Conservation (phyloP, 345 rosid species). For the Triadica sebifera region DNA sequence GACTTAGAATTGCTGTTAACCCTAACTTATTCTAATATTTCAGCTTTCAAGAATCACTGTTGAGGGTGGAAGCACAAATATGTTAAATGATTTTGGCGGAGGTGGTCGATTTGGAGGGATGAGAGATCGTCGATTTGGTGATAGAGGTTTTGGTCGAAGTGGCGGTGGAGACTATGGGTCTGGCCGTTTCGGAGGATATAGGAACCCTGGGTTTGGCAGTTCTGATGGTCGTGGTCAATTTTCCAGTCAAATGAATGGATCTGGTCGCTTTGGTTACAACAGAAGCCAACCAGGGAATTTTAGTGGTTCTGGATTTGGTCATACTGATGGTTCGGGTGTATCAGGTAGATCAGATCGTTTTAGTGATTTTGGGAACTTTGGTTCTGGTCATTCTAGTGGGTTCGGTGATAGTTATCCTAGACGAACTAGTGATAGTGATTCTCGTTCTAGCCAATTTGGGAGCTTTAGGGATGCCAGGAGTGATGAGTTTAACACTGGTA, state of each 20-base stretch:
- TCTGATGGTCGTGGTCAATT: conserved; percentile 21
- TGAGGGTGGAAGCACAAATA: conserved; percentile 48
- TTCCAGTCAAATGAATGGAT: conserved; percentile 16
- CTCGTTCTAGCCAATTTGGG: conserved; percentile 17
- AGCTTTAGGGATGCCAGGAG: conserved; percentile 23
- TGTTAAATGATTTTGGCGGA: conserved; percentile 38
- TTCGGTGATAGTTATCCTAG: conserved; percentile 45
- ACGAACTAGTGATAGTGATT: background rate
- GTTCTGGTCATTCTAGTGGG: conserved; percentile 40
- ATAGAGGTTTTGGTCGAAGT: conserved; percentile 41
- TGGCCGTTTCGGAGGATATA: conserved; percentile 35
- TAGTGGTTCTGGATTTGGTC: conserved; percentile 32
- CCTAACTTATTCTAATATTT: conserved; percentile 13
- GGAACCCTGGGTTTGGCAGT: conserved; percentile 24
- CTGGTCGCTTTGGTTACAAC: conserved; percentile 12
- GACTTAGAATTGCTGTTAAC: background rate
- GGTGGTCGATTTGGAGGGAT: conserved; percentile 43
- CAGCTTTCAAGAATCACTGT: conserved; percentile 70
- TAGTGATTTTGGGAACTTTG: conserved; percentile 34
- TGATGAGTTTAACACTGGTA: background rate
- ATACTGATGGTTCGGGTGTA: conserved; percentile 13
- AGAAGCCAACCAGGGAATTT: conserved; percentile 28
- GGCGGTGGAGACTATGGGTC: conserved; percentile 42
- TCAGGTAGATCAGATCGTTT: conserved; percentile 40
- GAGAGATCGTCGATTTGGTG: conserved; percentile 49